Evolutionary conservation across 768 basidiomycete genomes (phyloP), one percentile per base, ranked within the genome.

Genomic region (Neoboletus magnificus): DNA sequence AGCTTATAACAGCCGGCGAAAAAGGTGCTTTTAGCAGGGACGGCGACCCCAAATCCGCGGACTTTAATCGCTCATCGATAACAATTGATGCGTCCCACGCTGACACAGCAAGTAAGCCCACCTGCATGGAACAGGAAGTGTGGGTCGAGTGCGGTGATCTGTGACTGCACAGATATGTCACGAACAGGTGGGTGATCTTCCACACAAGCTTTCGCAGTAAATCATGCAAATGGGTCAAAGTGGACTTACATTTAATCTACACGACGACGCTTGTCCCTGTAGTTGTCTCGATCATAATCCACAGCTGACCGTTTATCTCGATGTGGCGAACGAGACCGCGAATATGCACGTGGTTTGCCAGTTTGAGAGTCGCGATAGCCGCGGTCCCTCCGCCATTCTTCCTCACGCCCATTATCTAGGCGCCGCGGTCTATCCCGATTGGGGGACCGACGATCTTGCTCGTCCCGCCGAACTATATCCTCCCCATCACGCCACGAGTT

Each of bases 241-340:
- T 15, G 48, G 40, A 65, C 66, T 59, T 63, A 62, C 60, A 56
- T 54, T 72, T 74, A 83, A 60, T 84, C 82, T 59, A 84, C 61
- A 55, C 84, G 79, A 62, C 84, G 74, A 58, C 83, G 79, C 62
- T 85, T 85, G 39, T 79, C 82, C 43, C 73, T 69, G 56, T 74
- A 66, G 39, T 68, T 69, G 56, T 72, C 73, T 53, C 64, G 64
- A 49, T 67, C 68, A 33, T 69, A 67, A 64, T 74, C 76, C 52
- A 40, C 50, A 43, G 44, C 47, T 50, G 57, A 36, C 29, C 60
- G 65, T 33, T 46, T 61, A 35, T 68, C 67, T 47, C 71, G 66
- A 57, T 54, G 59, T 41, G 71, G 68, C 39, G 74, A 72, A 29
- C 67, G 66, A 48, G 74, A 74, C 46, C 74, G 67, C 37, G 74